These are phyloP conservation scores for Fusarium torulosum DNA, from an alignment of 2,329 filamentous ascomycete genomes.

Conservation along the genomic window DNA sequence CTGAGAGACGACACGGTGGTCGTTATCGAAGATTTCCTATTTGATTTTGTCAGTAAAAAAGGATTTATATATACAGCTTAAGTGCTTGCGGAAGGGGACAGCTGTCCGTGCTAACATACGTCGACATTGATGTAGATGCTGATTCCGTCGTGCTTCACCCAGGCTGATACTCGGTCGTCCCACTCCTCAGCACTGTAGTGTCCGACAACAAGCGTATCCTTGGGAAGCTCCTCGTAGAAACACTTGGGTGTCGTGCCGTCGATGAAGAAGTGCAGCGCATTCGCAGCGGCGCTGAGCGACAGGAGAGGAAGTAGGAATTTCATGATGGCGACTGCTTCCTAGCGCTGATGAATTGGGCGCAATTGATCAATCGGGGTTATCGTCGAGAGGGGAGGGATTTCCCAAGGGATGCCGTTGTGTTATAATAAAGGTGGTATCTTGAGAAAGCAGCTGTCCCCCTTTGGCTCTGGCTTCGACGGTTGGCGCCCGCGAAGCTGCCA, in stretches of 20 bases:
- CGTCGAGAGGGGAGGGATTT: background rate
- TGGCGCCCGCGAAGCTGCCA: conserved; percentile 61
- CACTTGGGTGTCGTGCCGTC: conserved; percentile 89
- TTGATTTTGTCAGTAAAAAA: conserved; percentile 17
- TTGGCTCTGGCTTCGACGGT: conserved; percentile 29
- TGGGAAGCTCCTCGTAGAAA: conserved; percentile 98
- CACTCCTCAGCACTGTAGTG: conserved; percentile 90
- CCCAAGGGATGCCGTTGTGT: conserved; percentile 24
- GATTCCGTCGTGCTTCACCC: conserved; percentile 79
- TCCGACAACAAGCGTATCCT: conserved; percentile 96
- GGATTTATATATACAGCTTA: background rate
- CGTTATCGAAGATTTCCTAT: conserved; percentile 93
- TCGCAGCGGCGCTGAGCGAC: conserved; percentile 73
- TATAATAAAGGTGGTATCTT: conserved; percentile 14
- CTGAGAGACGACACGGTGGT: conserved; percentile 95
- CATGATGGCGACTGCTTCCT: conserved; percentile 58
- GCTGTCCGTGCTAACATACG: conserved; percentile 58
- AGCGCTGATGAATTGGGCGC: conserved; percentile 22
- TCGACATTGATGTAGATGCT: conserved; percentile 93
- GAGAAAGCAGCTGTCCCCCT: conserved; percentile 33
- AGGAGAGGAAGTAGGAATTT: conserved; percentile 73
- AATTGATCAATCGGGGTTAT: conserved; percentile 32
- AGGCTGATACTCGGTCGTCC: conserved; percentile 76
- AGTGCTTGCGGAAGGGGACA: conserved; percentile 4
- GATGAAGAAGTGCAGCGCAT: conserved; percentile 96